phyloP scores from a whole-genome alignment of 805 yeast species.

The Metschnikowia henanensis region DNA sequence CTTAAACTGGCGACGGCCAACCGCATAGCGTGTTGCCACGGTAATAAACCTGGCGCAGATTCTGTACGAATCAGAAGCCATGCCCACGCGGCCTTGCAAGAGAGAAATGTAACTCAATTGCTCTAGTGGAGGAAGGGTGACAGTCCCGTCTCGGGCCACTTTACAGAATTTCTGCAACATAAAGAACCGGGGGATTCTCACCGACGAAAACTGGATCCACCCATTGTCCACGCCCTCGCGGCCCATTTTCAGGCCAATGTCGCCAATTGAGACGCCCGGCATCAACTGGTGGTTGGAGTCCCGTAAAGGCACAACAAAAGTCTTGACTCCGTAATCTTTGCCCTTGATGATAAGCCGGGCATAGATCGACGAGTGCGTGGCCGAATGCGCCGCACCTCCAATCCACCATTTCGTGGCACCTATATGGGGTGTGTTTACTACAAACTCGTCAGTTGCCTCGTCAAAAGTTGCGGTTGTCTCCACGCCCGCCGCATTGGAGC shows the following conservation, averaged over 20 bases:
- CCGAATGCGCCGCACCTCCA: slow-evolving; percentile 50
- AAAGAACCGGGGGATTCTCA: slow-evolving; percentile 44
- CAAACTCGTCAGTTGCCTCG: slow-evolving; percentile 39
- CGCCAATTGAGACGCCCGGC: slow-evolving; percentile 47
- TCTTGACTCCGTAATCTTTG: slow-evolving; percentile 47
- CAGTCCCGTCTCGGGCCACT: slow-evolving; percentile 41
- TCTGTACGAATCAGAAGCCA: slow-evolving; percentile 46
- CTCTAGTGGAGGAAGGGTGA: slow-evolving; percentile 44
- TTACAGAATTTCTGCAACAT: slow-evolving; percentile 47
- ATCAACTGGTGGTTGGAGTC: slow-evolving; percentile 41
- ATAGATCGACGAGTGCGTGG: slow-evolving; percentile 42
- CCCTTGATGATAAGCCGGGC: slow-evolving; percentile 46
- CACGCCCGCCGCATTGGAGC: slow-evolving; percentile 22
- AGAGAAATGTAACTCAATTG: slow-evolving; percentile 45
- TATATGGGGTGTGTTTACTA: slow-evolving; percentile 46
- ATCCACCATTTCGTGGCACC: slow-evolving; percentile 54
- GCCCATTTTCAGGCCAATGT: slow-evolving; percentile 50
- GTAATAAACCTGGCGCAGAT: slow-evolving; percentile 42
- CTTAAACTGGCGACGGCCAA: slow-evolving; percentile 47
- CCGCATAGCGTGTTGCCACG: slow-evolving; percentile 45
- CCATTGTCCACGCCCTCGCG: slow-evolving; percentile 50
- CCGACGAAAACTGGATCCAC: slow-evolving; percentile 47
- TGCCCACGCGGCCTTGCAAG: slow-evolving; percentile 45
- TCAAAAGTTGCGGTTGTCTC: slow-evolving; percentile 36
- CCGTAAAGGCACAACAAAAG: slow-evolving; percentile 47